Evolutionary conservation across 2,329 filamentous ascomycete genomes (phyloP), one percentile per base, ranked within the genome.

Genomic region (Xylaria multiplex): DNA sequence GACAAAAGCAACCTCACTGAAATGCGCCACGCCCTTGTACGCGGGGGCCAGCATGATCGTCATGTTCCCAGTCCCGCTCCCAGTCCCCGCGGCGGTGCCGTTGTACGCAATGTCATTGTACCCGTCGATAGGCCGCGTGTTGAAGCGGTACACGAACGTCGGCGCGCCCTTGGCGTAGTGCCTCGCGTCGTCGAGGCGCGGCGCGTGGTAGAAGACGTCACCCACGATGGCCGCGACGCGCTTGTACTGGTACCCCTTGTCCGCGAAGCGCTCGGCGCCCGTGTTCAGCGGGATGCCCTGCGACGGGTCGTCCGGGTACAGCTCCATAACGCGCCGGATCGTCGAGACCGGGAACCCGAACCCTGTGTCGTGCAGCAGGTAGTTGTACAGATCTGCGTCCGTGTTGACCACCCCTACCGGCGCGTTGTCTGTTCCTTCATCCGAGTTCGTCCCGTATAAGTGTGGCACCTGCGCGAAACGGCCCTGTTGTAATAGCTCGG

Each of bases 401-500:
- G 73, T 74, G 65, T 75, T 69, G 50, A 75, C 70, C 2, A 46
- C 52, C 11, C 73, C 69, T 8, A 66, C 54, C 0, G 73, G 72
- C 6, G 73, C 73, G 2, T 76, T 76, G 64, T 74, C 74, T 0
- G 73, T 75, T 2, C 88, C 90, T 74, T 92, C 90, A 70, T 92
- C 90, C 1, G 84, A 84, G 75, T 91, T 91, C 42, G 84, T 84
- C 6, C 90, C 90, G 40, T 84, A 79, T 6, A 92, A 81, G 46
- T 91, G 83, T 1, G 89, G 88, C 0, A 91, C 86, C 59, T 86
- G 82, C 62, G 90, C 85, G 69, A 91, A 91, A 19, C 83, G 82
- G 53, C 88, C 88, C 5, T 82, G 75, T 1, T 79, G 77, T 6
- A 92, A 78, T 69, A 89, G 86, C 7, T 82, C 75, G 9, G 84